Evolutionary conservation across 208 protist genomes (phyloP).

Genomic region (Acanthamoeba rhysodes): DNA sequence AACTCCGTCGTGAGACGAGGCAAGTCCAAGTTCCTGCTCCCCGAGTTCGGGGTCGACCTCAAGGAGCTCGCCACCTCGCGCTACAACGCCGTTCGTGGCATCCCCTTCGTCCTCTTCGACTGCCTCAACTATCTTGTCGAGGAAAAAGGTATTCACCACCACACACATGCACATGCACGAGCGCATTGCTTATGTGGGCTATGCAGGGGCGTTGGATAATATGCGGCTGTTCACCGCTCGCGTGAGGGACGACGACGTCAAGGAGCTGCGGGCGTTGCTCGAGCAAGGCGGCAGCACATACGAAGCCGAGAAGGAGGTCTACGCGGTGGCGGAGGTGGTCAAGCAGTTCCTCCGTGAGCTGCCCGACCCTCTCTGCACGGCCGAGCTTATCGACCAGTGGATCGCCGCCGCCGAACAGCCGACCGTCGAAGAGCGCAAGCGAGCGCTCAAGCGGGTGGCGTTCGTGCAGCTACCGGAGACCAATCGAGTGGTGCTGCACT

Average conservation of each 20-base stretch:
- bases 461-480: slow-evolving; percentile 13
- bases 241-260: not conserved
- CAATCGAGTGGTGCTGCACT: not conserved
- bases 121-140: not conserved
- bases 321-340: not conserved
- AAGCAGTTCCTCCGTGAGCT: not conserved
- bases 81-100: not conserved
- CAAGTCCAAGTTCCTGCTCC: slow-evolving; percentile 6
- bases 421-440: not conserved
- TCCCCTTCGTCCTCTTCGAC: not conserved
- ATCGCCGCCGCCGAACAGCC: not conserved
- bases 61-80: not conserved
- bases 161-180: not conserved
- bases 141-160: slow-evolving; percentile 19
- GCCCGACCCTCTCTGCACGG: slow-evolving; percentile 7
- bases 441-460: not conserved
- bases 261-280: not conserved
- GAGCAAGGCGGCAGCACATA: not conserved
- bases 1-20: not conserved
- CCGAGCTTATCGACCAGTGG: not conserved
- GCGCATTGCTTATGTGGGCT: too few species aligned
- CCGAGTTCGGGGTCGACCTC: slow-evolving; percentile 19
- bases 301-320: not conserved
- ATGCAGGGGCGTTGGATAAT: not conserved
- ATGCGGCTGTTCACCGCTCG: not conserved